phyloP scores from a whole-genome alignment of 441 rosid species.

The Gossypium gossypioides region DNA sequence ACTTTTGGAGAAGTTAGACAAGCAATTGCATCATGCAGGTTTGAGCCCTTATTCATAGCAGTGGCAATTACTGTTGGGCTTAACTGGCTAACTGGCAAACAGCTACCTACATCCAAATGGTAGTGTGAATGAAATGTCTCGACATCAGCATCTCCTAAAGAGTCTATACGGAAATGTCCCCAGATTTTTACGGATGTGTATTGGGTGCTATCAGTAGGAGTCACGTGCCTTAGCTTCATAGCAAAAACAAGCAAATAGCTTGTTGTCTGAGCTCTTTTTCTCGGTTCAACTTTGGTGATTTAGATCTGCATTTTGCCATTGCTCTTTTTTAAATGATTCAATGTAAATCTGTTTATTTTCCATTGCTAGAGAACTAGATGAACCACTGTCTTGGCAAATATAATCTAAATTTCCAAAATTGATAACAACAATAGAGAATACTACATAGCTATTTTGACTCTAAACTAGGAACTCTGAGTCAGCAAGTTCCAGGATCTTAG shows the following conservation, averaged over 20 bases:
- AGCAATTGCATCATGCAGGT: constrained; percentile 12
- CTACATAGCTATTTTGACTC: constrained; percentile 22
- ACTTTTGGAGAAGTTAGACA: constrained; percentile 24
- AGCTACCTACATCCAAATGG: neutral
- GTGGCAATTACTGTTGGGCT: neutral
- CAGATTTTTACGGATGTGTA: neutral
- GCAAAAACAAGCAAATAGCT: neutral
- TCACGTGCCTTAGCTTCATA: neutral
- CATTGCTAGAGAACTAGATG: neutral
- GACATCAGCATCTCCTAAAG: neutral
- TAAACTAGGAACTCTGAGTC: constrained; percentile 53
- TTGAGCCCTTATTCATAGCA: neutral
- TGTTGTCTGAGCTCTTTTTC: neutral
- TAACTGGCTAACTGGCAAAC: neutral
- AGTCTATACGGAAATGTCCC: neutral
- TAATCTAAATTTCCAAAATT: neutral
- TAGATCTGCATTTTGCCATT: neutral
- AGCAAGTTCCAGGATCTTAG: constrained; percentile 55
- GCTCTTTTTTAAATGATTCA: neutral
- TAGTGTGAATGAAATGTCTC: neutral
- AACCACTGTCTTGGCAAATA: neutral
- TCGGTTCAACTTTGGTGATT: neutral
- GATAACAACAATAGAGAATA: neutral
- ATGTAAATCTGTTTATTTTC: neutral
- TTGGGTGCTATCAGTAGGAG: neutral